Conservation (phyloP, 2,329 filamentous ascomycete genomes). For the Fusarium nematophilum region DNA sequence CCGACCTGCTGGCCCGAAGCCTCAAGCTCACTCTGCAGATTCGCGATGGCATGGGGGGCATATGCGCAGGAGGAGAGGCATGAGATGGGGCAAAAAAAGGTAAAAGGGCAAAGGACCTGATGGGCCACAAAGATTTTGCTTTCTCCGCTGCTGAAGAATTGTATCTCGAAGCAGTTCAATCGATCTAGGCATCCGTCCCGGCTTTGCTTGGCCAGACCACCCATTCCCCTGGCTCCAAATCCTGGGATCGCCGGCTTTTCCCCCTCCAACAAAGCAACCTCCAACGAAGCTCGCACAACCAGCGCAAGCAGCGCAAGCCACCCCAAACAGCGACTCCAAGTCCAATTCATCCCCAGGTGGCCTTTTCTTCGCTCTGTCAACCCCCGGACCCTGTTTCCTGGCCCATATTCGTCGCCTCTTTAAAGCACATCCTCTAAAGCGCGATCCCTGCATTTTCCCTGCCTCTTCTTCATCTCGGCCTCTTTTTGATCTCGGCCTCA, state of each 20-base stretch:
- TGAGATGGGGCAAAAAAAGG: too few species aligned
- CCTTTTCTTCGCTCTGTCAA: too few species aligned
- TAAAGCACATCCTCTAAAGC: conserved; percentile 4
- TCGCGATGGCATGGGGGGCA: too few species aligned
- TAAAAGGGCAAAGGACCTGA: too few species aligned
- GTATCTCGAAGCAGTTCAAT: too few species aligned
- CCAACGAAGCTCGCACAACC: not conserved
- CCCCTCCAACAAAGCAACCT: too few species aligned
- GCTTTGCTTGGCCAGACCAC: too few species aligned
- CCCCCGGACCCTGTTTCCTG: conserved; percentile 19
- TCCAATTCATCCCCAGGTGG: not conserved
- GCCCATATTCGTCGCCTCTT: conserved; percentile 18
- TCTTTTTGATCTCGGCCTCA: conserved; percentile 10
- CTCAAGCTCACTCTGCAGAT: conserved; percentile 71
- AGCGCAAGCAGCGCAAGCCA: conserved; percentile 3
- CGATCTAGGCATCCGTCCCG: too few species aligned
- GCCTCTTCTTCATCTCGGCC: conserved; percentile 16
- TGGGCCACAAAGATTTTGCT: too few species aligned
- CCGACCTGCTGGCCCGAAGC: conserved; percentile 62
- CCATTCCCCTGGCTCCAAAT: conserved; percentile 16
- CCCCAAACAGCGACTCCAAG: conserved; percentile 6
- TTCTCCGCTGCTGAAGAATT: too few species aligned
- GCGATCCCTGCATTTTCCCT: conserved; percentile 19
- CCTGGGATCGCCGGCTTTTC: conserved; percentile 12
- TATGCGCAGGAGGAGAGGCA: too few species aligned